These are phyloP conservation scores for Collybia sordida DNA, from an alignment of 768 basidiomycete species.

Conservation along the genomic window DNA sequence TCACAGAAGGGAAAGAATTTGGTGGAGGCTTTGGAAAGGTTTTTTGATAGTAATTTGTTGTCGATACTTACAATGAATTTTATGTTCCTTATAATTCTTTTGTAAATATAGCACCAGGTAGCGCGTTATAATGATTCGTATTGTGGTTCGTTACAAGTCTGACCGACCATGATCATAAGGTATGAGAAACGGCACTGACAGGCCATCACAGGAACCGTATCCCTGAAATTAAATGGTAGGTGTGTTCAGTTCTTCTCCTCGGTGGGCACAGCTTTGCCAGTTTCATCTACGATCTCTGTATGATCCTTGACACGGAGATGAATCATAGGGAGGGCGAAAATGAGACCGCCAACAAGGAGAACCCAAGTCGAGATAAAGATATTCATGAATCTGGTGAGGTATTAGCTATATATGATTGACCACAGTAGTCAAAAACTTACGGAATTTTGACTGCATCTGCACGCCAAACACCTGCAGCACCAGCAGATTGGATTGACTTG, in stretches of 20 bases:
- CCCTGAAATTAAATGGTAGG: background rate
- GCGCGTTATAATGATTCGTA: too few relatives aligned
- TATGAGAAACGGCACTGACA: too few relatives aligned
- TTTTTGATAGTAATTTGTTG: too few relatives aligned
- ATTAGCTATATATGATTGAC: slow-evolving; percentile 14
- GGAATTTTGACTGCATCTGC: slow-evolving; percentile 52
- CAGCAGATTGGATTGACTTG: slow-evolving; percentile 77
- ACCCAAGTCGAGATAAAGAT: slow-evolving; percentile 75
- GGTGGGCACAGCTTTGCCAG: slow-evolving; percentile 24
- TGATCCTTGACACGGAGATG: slow-evolving; percentile 65
- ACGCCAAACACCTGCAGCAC: slow-evolving; percentile 71
- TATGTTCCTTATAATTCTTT: too few relatives aligned
- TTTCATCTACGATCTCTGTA: slow-evolving; percentile 51
- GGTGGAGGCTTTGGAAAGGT: too few relatives aligned
- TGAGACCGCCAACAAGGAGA: slow-evolving; percentile 62
- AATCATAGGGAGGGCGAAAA: slow-evolving; percentile 75
- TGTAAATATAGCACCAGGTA: too few relatives aligned
- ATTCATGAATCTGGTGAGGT: slow-evolving; percentile 53
- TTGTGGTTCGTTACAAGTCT: too few relatives aligned
- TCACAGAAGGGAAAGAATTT: background rate
- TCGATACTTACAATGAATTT: too few relatives aligned
- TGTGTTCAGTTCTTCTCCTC: background rate
- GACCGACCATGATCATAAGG: too few relatives aligned
- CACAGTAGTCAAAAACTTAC: slow-evolving; percentile 1
- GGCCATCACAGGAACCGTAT: too few relatives aligned